These are phyloP conservation scores for Eucalyptus marginata DNA, from an alignment of 345 rosid genomes.

Conservation along the genomic window DNA sequence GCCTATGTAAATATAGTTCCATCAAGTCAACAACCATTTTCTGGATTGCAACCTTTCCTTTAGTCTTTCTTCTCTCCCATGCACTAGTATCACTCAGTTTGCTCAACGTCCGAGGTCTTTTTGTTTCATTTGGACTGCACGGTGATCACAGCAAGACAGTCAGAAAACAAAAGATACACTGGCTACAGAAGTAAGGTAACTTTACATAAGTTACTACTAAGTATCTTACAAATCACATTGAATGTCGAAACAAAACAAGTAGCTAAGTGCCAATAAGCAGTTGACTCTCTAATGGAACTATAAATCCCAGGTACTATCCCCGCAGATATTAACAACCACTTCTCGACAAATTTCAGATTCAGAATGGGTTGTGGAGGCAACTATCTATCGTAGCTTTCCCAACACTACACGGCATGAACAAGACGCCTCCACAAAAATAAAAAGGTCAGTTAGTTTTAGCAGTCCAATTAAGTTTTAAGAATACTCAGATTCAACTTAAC, in stretches of 20 bases:
- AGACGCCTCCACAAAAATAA: background rate
- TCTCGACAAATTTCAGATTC: background rate
- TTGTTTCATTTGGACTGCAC: conserved; percentile 75
- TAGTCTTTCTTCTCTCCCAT: conserved; percentile 91
- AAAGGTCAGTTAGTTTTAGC: background rate
- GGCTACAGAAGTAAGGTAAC: background rate
- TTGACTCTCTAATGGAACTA: background rate
- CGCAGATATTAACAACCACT: background rate
- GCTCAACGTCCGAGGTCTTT: conserved; percentile 72
- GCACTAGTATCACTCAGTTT: conserved; percentile 66
- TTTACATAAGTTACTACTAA: background rate
- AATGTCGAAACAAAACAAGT: background rate
- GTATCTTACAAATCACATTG: background rate
- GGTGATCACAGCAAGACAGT: background rate
- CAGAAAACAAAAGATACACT: background rate
- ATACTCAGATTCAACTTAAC: background rate
- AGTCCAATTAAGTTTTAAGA: background rate
- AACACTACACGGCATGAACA: background rate
- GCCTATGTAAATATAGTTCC: conserved; percentile 91
- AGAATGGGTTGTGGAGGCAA: background rate
- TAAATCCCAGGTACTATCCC: background rate
- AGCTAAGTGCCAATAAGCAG: background rate
- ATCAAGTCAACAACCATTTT: conserved; percentile 96
- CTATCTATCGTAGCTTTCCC: background rate
- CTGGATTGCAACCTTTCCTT: conserved; percentile 93